Base-by-base conservation (phyloP, 768 basidiomycete genomes). In the Paxillus ammoniavirescens region DNA sequence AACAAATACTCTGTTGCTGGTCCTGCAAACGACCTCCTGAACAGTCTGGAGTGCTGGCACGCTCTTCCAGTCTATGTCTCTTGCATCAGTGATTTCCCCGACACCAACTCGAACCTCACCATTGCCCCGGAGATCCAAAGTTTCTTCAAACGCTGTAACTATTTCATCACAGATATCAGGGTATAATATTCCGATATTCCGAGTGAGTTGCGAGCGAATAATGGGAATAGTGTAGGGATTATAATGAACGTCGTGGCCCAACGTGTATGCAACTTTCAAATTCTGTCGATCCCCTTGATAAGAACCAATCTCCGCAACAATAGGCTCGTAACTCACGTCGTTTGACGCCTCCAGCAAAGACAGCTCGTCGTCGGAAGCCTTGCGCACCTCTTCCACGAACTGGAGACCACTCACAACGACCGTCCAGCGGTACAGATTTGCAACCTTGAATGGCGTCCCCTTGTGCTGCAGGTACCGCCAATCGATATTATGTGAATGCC, bases 1-100 rank as follows among this genome's bases (percentile, higher is more conserved):
- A 5, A 83, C 75, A 50, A 83, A 78, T 0, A 73, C 42, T 5
- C 82, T 73, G 55, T 78, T 80, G 47, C 64, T 75, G 3, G 69
- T 63, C 37, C 77, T 72, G 35, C 72, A 68, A 2, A 82, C 63
- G 15, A 82, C 62, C 17, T 67, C 57, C 50, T 62, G 66, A 8
- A 72, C 56, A 0, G 51, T 59, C 1, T 67, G 57, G 7, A 70
- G 30, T 2, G 59, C 67, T 0, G 62, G 59, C 8, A 77, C 47
- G 2, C 57, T 57, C 10, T 62, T 62, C 80, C 79, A 81, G 15
- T 75, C 77, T 78, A 21, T 23, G 4, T 17, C 10, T 37, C 18
- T 6, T 30, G 13, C 14, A 6, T 26, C 23, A 12, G 13, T 5
- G 3, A 47, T n/a, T 36, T 8, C 10, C 30, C 30, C 12, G 3